Base-by-base conservation (phyloP, 2,329 filamentous ascomycete species). In the Penicillium sp. region DNA sequence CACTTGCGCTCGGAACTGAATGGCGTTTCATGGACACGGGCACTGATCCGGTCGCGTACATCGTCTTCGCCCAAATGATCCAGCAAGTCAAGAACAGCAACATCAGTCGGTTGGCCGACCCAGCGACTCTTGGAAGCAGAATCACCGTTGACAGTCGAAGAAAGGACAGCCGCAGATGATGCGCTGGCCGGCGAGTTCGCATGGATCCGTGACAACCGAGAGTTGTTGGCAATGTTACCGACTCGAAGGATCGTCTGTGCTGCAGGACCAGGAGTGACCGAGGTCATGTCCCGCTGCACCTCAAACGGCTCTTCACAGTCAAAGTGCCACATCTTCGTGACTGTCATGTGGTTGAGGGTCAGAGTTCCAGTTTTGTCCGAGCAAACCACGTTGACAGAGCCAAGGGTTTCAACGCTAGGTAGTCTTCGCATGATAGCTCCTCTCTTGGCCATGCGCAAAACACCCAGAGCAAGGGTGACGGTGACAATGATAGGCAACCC, bases 361-460 rank as follows among this genome's bases (percentile, higher is more conserved):
- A 99, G 78, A 1, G 94, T 99, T 31, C 93, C 91, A 41, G 94
- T 99, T 77, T 99, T 99, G 79, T 99, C 94, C 63, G 92, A 97
- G 77, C 95, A 99, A 6, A 99, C 91, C n/a, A 99, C 92, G 67
- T 97, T 99, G 55, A 99, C 94, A n/a, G 92, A 97, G 8, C 95
- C 95, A 5, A 99, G 78, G 0, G 94, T 99, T 72, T 99, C 94
- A 8, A 99, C 95, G 73, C 94, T 97, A 21, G 95, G 95, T 75
- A 99, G 88, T 68, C 90, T 88, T 62, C 94, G 88, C 56, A 99
- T 93, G 71, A 99, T 99, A 8, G 94, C 94, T 70, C 96, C 90
- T 65, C 93, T 86, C 68, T 87, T 91, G 56, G 94, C 95, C 94
- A 99, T 99, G 54, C 94, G 87, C 67, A 99, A 85, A 8, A 99